A percentile compares a stretch with the other conserved stretches of the same genome.
These are phyloP conservation scores for Aspergillus hiratsukae DNA, from an alignment of 2,329 filamentous ascomycete species.

Conservation along the genomic window DNA sequence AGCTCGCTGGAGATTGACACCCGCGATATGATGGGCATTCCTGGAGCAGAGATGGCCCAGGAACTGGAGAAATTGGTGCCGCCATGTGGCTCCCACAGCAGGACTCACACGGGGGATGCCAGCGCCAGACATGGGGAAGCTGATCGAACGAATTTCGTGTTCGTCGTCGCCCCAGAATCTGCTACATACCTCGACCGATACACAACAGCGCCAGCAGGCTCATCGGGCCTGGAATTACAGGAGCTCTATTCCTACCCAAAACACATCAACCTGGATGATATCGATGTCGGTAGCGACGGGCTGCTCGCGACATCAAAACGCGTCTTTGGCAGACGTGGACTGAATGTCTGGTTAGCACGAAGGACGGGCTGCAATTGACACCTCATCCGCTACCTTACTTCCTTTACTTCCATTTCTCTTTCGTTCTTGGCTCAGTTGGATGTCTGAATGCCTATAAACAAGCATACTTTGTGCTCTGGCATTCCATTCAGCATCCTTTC, in stretches of 20 bases:
- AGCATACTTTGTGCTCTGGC: not conserved
- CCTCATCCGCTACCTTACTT: not conserved
- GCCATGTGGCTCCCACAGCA: constrained; percentile 21
- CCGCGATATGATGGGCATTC: constrained; percentile 47
- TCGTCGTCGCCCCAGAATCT: constrained; percentile 45
- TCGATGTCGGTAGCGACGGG: constrained; percentile 49
- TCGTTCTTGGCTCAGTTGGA: not conserved
- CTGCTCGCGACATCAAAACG: constrained; percentile 41
- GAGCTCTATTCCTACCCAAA: constrained; percentile 42
- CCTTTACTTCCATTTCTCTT: not conserved
- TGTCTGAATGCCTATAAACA: not conserved
- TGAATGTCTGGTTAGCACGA: constrained; percentile 47
- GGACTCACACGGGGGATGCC: constrained; percentile 5
- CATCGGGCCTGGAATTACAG: constrained; percentile 29
- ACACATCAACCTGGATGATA: constrained; percentile 50
- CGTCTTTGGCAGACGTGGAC: constrained; percentile 45
- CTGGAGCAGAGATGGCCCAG: constrained; percentile 37
- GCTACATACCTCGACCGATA: constrained; percentile 41
- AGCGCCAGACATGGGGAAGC: not conserved
- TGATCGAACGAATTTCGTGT: constrained; percentile 23
- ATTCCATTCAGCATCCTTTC: not conserved
- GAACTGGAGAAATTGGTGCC: constrained; percentile 34
- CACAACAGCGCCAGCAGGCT: constrained; percentile 11
- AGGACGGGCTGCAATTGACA: constrained; percentile 23
- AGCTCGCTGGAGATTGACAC: constrained; percentile 35